Percentiles rank a stretch among this genome's conserved stretches.
Conservation (phyloP, 2,329 filamentous ascomycete species). For the Microdochium paspali region DNA sequence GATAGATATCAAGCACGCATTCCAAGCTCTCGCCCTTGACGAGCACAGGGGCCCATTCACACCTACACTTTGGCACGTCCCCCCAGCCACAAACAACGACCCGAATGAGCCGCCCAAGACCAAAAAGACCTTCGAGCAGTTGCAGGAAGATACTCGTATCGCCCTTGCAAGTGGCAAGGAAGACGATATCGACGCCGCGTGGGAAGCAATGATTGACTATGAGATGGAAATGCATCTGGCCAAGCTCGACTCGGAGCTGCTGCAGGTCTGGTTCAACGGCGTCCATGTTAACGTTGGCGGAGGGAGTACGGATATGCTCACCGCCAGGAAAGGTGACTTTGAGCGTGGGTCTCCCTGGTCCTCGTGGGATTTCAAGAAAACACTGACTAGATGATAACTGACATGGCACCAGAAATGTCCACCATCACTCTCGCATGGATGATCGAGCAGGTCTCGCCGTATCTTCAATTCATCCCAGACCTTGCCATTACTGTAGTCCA, state of each 20-base stretch:
- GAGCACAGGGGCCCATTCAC: conserved; percentile 32
- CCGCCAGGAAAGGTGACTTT: conserved; percentile 5
- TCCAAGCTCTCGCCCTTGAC: conserved; percentile 26
- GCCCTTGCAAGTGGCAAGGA: background rate
- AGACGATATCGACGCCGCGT: background rate
- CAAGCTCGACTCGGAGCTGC: conserved; percentile 17
- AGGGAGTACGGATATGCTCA: conserved; percentile 21
- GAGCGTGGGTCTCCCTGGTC: conserved; percentile 4
- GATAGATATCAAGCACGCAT: conserved; percentile 22
- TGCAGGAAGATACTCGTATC: background rate
- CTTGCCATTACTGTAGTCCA: conserved; percentile 1
- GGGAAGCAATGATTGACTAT: conserved; percentile 5
- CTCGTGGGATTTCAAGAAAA: background rate
- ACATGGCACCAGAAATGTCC: conserved; percentile 8
- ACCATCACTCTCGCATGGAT: conserved; percentile 8
- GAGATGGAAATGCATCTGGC: conserved; percentile 6
- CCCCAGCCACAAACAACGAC: conserved; percentile 6
- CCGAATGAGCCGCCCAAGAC: conserved; percentile 8
- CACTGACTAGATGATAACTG: background rate
- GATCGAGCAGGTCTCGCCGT: conserved; percentile 6
- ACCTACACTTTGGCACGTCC: conserved; percentile 42
- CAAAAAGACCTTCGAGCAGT: conserved; percentile 2
- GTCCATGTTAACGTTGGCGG: conserved; percentile 42
- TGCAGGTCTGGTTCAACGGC: conserved; percentile 48
- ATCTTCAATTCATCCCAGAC: conserved; percentile 4